Evolutionary conservation across 495 filamentous ascomycete species (phyloP), one percentile per base, ranked within the genome.

Genomic region (Lophiostoma macrostomum): DNA sequence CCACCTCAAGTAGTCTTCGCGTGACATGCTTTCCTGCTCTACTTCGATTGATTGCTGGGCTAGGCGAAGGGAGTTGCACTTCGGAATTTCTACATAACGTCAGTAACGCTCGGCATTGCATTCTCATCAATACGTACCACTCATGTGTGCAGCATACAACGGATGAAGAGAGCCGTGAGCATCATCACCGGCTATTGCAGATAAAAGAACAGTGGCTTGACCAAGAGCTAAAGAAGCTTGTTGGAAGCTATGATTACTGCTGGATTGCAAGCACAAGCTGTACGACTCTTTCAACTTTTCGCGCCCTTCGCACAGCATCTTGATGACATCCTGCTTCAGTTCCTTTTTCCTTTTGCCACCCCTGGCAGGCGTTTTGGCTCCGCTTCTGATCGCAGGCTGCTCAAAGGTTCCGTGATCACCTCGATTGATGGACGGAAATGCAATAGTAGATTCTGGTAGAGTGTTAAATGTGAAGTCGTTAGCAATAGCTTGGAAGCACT

Each of bases 371-470:
- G 45, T 13, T 50, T 36, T 1, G 31, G 6, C 8, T 31, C 18
- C n/a, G 16, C 38, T 28, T 8, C 50, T n/a, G n/a, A n/a, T n/a
- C n/a, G n/a, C n/a, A n/a, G n/a, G n/a, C n/a, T n/a, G n/a, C 20
- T 58, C 54, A 4, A 52, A 56, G 1, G 43, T 35, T 20, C 19
- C 43, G 18, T 29, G 35, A 13, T 67, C 60, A 16, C 49, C 49
- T 18, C 42, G 41, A 36, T 66, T 65, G 27, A 90, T 72, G 3
- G 87, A 82, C 7, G 90, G 89, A 53, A 90, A 79, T 0, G 86
- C 90, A 27, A 93, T 85, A 4, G 89, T 95, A 5, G 93, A 97
- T 53, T 98, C 93, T 6, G 89, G 86, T 20, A 98, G 75, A 14
- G 91, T 82, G 31, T 87, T 93, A 66, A 90, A 95, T 1, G 91